Base-by-base conservation (phyloP, 2,329 filamentous ascomycete species). In the Botryotinia calthae region DNA sequence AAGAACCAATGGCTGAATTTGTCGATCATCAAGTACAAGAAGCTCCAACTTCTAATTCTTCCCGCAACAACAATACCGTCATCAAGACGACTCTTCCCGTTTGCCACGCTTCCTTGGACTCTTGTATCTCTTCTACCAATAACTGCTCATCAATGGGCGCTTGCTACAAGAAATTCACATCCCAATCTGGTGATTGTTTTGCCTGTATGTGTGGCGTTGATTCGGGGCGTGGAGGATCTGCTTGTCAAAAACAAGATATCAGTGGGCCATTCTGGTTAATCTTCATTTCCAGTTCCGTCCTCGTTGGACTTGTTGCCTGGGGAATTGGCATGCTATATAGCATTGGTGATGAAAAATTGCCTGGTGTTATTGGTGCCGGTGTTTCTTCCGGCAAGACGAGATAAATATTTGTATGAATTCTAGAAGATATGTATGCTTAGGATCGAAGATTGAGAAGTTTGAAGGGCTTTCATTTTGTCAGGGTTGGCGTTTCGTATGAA, bases 301-400 rank as follows among this genome's bases (percentile, higher is more conserved):
- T 97, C 75, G 83, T 96, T 1, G 87, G 88, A 64, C 83, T 93
- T 54, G 83, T 97, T 42, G 86, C 86, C 54, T 90, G 92, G 81
- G 90, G 89, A 18, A 90, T 98, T 77, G 89, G 91, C 9, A 85
- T 97, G 86, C 82, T 99, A 71, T 96, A 91, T 82, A 90, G 85
- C 75, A 93, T 98, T 79, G 96, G 95, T 48, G 89, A 92, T 81
- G 90, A 97, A 84, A 92, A 94, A 83, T 85, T 98, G 76, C 96
- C 96, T 0, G 94, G 94, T 78, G 95, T 99, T 14, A 95, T 99
- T 82, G 94, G 94, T n/a, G 96, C 96, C 65, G 96, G 96, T 76
- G 95, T 99, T 54, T 93, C 91, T 76, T 68, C 65, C 34, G 88
- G 90, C 48, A 94, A 91, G 82, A 59, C 76, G 40, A 79, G 80